Evolutionary conservation across 305 asterid genomes (phyloP).

Genomic region (Ajuga reptans): DNA sequence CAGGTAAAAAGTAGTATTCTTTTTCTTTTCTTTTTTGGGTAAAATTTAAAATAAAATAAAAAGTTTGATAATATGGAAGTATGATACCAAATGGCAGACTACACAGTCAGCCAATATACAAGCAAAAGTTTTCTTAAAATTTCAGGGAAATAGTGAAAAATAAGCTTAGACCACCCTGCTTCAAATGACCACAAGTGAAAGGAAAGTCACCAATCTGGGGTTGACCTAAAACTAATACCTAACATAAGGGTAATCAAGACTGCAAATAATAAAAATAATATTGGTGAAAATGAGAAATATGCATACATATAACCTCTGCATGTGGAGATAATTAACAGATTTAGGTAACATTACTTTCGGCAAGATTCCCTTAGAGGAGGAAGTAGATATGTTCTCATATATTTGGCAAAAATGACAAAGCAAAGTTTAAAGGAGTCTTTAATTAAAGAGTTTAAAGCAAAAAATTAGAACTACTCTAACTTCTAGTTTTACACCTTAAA

Average conservation of each 20-base stretch:
- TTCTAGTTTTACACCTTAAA: slow-evolving; percentile 21
- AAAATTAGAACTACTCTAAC: slow-evolving; percentile 17
- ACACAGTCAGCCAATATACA: not conserved
- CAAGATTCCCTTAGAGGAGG: slow-evolving; percentile 33
- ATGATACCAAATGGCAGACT: not conserved
- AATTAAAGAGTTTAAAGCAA: slow-evolving; percentile 29
- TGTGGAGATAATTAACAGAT: slow-evolving; percentile 34
- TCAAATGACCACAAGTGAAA: slow-evolving; percentile 8
- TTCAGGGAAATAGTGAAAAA: slow-evolving; percentile 10
- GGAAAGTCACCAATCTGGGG: not conserved
- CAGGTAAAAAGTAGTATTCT: not conserved
- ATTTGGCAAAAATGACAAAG: slow-evolving; percentile 50
- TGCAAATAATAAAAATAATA: not conserved
- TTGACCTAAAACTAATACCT: slow-evolving; percentile 3
- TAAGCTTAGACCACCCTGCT: slow-evolving; percentile 7
- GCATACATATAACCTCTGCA: slow-evolving; percentile 24
- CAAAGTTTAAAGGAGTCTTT: slow-evolving; percentile 30
- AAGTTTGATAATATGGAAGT: not conserved
- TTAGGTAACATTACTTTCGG: slow-evolving; percentile 41
- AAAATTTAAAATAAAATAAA: too few species aligned
- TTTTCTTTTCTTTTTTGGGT: too few species aligned
- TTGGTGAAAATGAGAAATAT: slow-evolving; percentile 10
- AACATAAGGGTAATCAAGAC: slow-evolving; percentile 1
- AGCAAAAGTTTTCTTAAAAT: not conserved
- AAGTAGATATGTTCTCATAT: slow-evolving; percentile 47